Conservation (phyloP, 768 basidiomycete species). For the Agaricus sinodeliciosus region DNA sequence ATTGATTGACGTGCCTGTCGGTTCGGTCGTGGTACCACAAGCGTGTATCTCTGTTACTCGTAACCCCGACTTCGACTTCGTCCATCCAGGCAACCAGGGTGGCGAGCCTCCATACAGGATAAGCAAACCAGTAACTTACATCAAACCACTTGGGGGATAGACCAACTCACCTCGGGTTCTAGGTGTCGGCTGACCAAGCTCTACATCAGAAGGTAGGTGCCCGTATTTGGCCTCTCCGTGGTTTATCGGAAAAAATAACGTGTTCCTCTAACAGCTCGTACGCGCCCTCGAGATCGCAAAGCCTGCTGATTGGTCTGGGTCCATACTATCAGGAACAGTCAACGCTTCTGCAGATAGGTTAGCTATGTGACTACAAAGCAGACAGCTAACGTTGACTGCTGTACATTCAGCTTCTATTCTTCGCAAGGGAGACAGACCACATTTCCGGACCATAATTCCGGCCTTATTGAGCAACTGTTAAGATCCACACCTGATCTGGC, state of each 20-base stretch:
- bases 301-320: constrained; percentile 27
- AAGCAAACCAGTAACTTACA: constrained; percentile 50
- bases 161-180: not conserved
- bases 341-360: constrained; percentile 85
- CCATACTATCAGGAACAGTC: constrained; percentile 38
- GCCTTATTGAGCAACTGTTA: constrained; percentile 53
- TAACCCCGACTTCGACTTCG: constrained; percentile 76
- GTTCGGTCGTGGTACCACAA: constrained; percentile 66
- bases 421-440: constrained; percentile 81
- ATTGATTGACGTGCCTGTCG: constrained; percentile 63
- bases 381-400: not conserved
- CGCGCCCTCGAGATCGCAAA: constrained; percentile 37
- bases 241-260: constrained; percentile 7
- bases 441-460: constrained; percentile 67
- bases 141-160: constrained; percentile 8
- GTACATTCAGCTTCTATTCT: constrained; percentile 63
- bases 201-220: constrained; percentile 44
- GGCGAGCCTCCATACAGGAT: constrained; percentile 54
- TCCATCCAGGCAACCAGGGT: constrained; percentile 29
- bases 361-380: constrained; percentile 7
- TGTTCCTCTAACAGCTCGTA: constrained; percentile 32
- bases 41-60: constrained; percentile 62
- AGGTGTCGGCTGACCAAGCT: constrained; percentile 56
- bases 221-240: not conserved
- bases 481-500: constrained; percentile 44